These are phyloP conservation scores for Ophiostoma tasmaniense DNA, from an alignment of 2,329 filamentous ascomycete species.

Conservation along the genomic window DNA sequence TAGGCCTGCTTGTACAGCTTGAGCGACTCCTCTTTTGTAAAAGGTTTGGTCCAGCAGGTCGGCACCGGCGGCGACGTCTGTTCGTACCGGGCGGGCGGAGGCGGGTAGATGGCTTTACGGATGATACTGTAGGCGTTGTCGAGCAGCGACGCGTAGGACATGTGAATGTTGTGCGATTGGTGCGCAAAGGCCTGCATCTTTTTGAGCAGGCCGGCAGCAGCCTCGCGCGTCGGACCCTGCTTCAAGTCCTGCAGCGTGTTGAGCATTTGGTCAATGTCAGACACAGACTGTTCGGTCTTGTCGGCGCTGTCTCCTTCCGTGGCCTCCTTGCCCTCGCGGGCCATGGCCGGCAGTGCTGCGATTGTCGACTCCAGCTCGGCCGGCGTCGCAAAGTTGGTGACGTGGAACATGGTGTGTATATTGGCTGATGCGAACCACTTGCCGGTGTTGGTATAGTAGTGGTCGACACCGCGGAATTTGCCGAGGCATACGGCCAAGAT, in stretches of 20 bases:
- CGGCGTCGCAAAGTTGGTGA: slow-evolving; percentile 37
- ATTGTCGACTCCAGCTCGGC: slow-evolving; percentile 37
- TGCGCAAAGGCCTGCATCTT: slow-evolving; percentile 41
- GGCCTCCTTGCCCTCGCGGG: neutral
- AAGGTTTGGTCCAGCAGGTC: neutral
- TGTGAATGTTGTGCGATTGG: slow-evolving; percentile 37
- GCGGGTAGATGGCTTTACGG: slow-evolving; percentile 5
- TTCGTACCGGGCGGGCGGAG: neutral
- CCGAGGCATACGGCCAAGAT: slow-evolving; percentile 47
- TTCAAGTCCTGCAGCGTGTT: slow-evolving; percentile 33
- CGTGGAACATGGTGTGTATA: slow-evolving; percentile 40
- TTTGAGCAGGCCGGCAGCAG: slow-evolving; percentile 36
- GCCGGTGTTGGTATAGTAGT: slow-evolving; percentile 47
- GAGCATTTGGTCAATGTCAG: slow-evolving; percentile 25
- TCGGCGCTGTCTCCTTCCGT: neutral
- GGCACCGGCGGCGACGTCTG: neutral
- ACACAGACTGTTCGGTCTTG: neutral
- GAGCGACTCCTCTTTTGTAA: neutral
- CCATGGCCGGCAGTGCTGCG: slow-evolving; percentile 29
- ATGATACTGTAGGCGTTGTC: slow-evolving; percentile 32
- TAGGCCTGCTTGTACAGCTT: slow-evolving; percentile 19
- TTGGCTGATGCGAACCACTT: slow-evolving; percentile 41
- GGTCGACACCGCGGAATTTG: slow-evolving; percentile 40
- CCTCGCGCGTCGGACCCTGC: slow-evolving; percentile 35
- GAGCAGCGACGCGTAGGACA: slow-evolving; percentile 39